Evolutionary conservation across 2,329 filamentous ascomycete species (phyloP), one percentile per base, ranked within the genome.

Genomic region (Colletotrichum navitas): DNA sequence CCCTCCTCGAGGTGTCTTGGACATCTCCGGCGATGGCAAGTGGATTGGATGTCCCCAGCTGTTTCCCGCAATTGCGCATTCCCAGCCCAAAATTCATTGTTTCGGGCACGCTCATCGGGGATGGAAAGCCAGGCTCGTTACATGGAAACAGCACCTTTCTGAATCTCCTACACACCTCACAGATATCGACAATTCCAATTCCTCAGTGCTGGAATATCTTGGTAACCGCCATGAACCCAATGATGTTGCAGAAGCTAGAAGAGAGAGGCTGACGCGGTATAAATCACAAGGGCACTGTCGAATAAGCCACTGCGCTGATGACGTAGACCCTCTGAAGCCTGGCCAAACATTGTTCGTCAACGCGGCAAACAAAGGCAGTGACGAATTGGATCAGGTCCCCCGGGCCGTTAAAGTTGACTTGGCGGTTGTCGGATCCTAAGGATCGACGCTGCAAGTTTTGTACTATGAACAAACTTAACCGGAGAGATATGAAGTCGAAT

Each of bases 41-140:
- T 76, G 78, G 18, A 81, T 80, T 24, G 86, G 88, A 26, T 85
- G 85, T 69, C 74, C 74, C 0, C 72, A 81, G 21, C 81, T 90
- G 3, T 83, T 88, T 64, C 77, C 76, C 0, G 85, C 87, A 0
- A 75, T 90, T 0, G 79, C 81, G 1, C 75, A 76, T 0, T 81
- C 83, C 1, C 80, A 79, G 36, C 87, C 88, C 1, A 76, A 77
- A 8, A 73, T 90, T 5, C 86, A 89, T 76, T 89, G 87, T 76
- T 90, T 89, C 69, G 88, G 88, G 0, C 88, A 90, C 72, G 85
- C 89, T n/a, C 88, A 90, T 75, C 86, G 89, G 74, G 84, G 82
- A 0, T 91, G 88, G 87, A 90, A 90, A 3, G 85, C 83, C 0
- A 86, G 85, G 63, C 71, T 88, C 3, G 83, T 89, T 0, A 79